Conservation (phyloP, 805 yeast species). For the Monosporozyma unispora region DNA sequence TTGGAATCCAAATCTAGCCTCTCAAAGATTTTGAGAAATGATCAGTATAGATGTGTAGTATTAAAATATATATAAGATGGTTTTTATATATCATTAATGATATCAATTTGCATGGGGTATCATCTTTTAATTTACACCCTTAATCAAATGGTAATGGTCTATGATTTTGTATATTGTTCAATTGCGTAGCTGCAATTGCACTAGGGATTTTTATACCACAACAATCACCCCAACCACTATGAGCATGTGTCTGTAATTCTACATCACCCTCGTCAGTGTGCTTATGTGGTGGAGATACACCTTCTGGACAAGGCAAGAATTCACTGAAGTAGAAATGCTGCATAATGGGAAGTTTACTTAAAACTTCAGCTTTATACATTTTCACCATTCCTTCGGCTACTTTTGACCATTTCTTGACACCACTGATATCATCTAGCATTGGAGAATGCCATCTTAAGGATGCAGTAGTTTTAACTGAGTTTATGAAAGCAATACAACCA, state of each 20-base stretch:
- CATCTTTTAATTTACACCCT: background rate
- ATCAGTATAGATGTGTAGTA: background rate
- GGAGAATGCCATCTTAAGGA: slow-evolving; percentile 93
- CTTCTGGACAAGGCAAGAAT: slow-evolving; percentile 63
- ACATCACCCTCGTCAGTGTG: slow-evolving; percentile 15
- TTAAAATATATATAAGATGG: background rate
- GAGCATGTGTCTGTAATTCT: slow-evolving; percentile 20
- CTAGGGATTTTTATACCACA: slow-evolving; percentile 96
- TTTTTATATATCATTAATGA: background rate
- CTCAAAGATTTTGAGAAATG: slow-evolving; percentile 21
- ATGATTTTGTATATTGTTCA: slow-evolving; percentile 30
- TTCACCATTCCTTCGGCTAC: slow-evolving; percentile 90
- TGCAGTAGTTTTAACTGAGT: slow-evolving; percentile 61
- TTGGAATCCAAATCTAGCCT: slow-evolving; percentile 25
- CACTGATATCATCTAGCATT: slow-evolving; percentile 89
- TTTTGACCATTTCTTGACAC: slow-evolving; percentile 82
- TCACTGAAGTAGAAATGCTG: slow-evolving; percentile 89
- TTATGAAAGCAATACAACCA: slow-evolving; percentile 81
- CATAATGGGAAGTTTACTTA: slow-evolving; percentile 81
- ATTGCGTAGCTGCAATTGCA: slow-evolving; percentile 80
- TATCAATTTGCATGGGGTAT: background rate
- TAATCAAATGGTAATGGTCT: slow-evolving; percentile 60
- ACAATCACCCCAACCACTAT: slow-evolving; percentile 87
- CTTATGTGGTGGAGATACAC: slow-evolving; percentile 36
- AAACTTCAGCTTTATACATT: slow-evolving; percentile 91